These are phyloP conservation scores for Rhodocollybia butyracea DNA, from an alignment of 768 basidiomycete species.

Conservation along the genomic window DNA sequence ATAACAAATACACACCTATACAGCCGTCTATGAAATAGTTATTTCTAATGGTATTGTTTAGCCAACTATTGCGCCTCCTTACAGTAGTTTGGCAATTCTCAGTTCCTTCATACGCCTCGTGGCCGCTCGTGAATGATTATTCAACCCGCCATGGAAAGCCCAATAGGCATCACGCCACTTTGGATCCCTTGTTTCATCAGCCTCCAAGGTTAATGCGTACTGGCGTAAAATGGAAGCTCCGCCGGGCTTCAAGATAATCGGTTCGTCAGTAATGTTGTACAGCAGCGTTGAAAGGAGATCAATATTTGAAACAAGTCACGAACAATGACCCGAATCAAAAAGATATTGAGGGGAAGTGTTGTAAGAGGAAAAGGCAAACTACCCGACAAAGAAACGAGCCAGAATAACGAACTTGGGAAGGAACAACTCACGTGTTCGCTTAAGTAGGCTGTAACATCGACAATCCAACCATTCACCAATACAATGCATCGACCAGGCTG, in stretches of 20 bases:
- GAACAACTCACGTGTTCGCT: conserved; percentile 60
- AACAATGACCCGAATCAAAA: too few relatives aligned
- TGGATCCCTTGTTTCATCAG: conserved; percentile 12
- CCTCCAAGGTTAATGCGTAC: conserved; percentile 35
- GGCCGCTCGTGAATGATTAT: conserved; percentile 65
- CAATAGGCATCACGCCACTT: conserved; percentile 46
- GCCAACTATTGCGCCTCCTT: too few relatives aligned
- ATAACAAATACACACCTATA: too few relatives aligned
- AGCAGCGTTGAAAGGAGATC: neutral
- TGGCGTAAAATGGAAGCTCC: conserved; percentile 50
- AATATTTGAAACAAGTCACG: neutral
- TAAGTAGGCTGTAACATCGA: conserved; percentile 62
- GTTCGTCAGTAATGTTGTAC: neutral
- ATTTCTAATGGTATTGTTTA: too few relatives aligned
- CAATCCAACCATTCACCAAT: conserved; percentile 54
- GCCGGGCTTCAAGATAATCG: conserved; percentile 49
- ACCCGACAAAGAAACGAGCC: too few relatives aligned
- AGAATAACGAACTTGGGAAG: neutral
- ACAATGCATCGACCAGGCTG: conserved; percentile 43
- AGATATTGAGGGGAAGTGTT: too few relatives aligned
- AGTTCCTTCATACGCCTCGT: conserved; percentile 44
- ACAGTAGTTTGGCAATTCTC: conserved; percentile 35
- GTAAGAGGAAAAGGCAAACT: too few relatives aligned
- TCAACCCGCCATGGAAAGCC: conserved; percentile 72
- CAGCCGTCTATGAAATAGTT: too few relatives aligned